Conservation (phyloP, 2,329 filamentous ascomycete species). For the Aspergillus cejpii region DNA sequence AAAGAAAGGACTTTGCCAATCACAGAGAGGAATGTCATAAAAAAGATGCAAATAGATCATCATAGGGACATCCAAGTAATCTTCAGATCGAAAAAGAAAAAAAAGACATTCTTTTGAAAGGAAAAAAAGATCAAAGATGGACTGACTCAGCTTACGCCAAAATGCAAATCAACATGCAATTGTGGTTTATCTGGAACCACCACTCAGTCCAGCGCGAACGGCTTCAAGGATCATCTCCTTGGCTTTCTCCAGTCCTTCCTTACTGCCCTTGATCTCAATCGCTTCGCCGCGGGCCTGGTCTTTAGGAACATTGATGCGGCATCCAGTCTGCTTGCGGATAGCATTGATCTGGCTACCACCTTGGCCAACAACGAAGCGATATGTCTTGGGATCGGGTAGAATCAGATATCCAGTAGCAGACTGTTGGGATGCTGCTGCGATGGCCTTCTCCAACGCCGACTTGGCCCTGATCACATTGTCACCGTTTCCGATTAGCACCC, state of each 20-base stretch:
- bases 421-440: conserved; percentile 52
- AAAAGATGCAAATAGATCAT: neutral
- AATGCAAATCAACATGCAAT: conserved; percentile 9
- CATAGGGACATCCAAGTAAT: neutral
- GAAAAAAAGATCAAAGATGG: conserved; percentile 4
- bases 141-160: no score
- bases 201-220: conserved; percentile 48
- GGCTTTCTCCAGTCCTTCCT: conserved; percentile 76
- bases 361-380: conserved; percentile 83
- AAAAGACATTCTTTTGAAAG: neutral
- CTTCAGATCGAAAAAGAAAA: no score
- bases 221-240: conserved; percentile 83
- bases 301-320: conserved; percentile 87
- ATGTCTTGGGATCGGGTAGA: conserved; percentile 80
- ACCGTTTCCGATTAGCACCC: conserved; percentile 73
- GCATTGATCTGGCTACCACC: conserved; percentile 86
- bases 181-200: conserved; percentile 14
- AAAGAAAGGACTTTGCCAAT: neutral
- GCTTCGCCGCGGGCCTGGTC: conserved; percentile 69
- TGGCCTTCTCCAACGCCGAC: conserved; percentile 62
- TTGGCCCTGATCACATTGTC: conserved; percentile 80
- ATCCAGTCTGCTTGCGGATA: conserved; percentile 86
- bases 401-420: conserved; percentile 75
- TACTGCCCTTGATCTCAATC: conserved; percentile 78
- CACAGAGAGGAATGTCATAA: neutral